A percentile compares a stretch with the other conserved stretches of the same genome.
Evolutionary conservation across 305 asterid genomes (phyloP).

Genomic region (Coffea humblotiana): DNA sequence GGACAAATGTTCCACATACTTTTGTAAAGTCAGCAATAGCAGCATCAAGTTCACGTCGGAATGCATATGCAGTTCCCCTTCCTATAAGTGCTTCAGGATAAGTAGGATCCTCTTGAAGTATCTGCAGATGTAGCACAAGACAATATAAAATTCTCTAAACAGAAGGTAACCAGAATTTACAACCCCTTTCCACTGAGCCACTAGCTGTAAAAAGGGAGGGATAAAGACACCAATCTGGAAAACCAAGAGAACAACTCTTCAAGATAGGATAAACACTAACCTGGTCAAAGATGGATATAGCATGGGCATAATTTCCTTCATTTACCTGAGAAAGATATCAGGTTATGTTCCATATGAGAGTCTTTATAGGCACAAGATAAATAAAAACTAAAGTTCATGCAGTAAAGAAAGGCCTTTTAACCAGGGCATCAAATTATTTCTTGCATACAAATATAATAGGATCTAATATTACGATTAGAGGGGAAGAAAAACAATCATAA

Average conservation of each 20-base stretch:
- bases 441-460: background rate
- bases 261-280: constrained; percentile 34
- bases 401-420: background rate
- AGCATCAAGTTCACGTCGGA: constrained; percentile 87
- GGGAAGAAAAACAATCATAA: background rate
- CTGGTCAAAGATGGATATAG: constrained; percentile 93
- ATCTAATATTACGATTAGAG: background rate
- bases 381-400: background rate
- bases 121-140: constrained; percentile 45
- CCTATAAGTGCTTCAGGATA: constrained; percentile 98
- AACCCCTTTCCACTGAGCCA: constrained; percentile 25
- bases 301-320: constrained; percentile 86
- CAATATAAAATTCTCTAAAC: constrained; percentile 19
- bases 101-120: constrained; percentile 82
- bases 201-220: constrained; percentile 19
- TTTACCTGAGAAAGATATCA: constrained; percentile 71
- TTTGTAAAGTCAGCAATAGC: constrained; percentile 96
- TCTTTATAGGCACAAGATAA: background rate
- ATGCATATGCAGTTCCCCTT: constrained; percentile 99
- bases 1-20: constrained; percentile 36
- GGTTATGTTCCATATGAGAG: constrained; percentile 18
- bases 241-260: constrained; percentile 2
- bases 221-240: constrained; percentile 11
- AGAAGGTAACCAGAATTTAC: constrained; percentile 21
- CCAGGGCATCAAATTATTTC: background rate